Evolutionary conservation across 306 rosid species (phyloP), one percentile per base, ranked within the genome.

Genomic region (Cicer bijugum): DNA sequence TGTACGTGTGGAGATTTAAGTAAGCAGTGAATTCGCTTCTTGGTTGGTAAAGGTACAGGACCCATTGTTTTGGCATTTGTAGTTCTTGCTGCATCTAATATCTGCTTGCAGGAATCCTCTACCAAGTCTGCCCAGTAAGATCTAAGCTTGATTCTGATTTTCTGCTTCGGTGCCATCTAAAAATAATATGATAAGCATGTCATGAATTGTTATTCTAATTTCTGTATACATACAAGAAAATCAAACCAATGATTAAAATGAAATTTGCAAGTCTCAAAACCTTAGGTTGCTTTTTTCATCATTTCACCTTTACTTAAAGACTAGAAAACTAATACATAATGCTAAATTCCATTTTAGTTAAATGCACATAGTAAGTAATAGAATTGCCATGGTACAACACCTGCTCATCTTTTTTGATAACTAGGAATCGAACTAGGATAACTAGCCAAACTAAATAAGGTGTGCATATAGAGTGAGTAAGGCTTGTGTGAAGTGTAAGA

Each of bases 31-130:
- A 94, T 75, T 63, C 96, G 77, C 77, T 80, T 94, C 86, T 94
- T 94, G 23, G 97, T 94, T 47, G 99, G 99, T 19, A 94, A 82
- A n/a, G 99, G 99, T 38, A 94, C 99, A 7, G 99, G 99, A 76
- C 99, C 99, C 95, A 94, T 89, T 14, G 96, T 91, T 86, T 91
- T 94, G 14, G 99, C 99, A 62, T 91, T 94, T 38, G 96, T 89
- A 70, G 64, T 94, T 85, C 88, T 87, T 44, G 99, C 99, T 59
- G 97, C 96, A 56, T 94, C 97, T 85, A 91, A 37, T 83, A 91
- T 91, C 87, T 94, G 97, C 91, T 94, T 94, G 90, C 97, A 94
- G 6, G 99, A 91, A 82, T 94, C 99, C 87, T 94, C 99, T 58
- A 94, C 89, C 75, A 94, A 81, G 10, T 89, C 86, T 57, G 88